Conservation (phyloP, 257 asterid genomes). For the Lithospermum erythrorhizon region DNA sequence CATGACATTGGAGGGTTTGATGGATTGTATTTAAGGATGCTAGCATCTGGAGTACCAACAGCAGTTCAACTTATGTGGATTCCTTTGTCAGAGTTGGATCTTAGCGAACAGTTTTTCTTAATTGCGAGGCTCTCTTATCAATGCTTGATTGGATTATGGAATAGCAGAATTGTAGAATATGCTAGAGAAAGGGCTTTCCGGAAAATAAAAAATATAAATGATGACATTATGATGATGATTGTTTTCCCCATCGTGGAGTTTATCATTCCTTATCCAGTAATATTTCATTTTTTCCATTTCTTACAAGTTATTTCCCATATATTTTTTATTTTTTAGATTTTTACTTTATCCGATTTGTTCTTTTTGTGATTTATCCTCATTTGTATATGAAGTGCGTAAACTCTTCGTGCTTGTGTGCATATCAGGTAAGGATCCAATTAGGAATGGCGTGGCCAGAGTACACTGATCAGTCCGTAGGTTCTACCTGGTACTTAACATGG, state of each 20-base stretch:
- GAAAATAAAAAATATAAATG: conserved; percentile 39
- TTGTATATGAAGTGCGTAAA: conserved; percentile 1
- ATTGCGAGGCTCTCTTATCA: conserved; percentile 36
- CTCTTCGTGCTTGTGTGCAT: conserved; percentile 10
- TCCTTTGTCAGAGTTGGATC: conserved; percentile 70
- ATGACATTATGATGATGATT: conserved; percentile 77
- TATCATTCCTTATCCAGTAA: conserved; percentile 75
- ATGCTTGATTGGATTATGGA: conserved; percentile 61
- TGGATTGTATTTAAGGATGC: conserved; percentile 79
- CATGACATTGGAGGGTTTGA: conserved; percentile 96
- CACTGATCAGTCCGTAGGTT: conserved; percentile 47
- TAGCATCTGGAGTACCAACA: conserved; percentile 73
- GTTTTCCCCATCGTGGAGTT: conserved; percentile 76
- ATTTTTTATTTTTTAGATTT: conserved; percentile 6
- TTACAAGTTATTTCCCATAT: conserved; percentile 3
- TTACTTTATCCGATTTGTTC: conserved; percentile 3
- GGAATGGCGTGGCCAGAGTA: conserved; percentile 99
- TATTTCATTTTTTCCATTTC: conserved; percentile 4
- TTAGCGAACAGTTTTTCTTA: conserved; percentile 59
- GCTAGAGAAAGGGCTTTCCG: conserved; percentile 40
- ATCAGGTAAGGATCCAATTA: conserved; percentile 58
- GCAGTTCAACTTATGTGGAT: conserved; percentile 92
- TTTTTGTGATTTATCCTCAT: conserved; percentile 7
- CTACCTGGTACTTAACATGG: conserved; percentile 88
- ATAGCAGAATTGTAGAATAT: conserved; percentile 25